Evolutionary conservation across 2,329 filamentous ascomycete genomes (phyloP).

Genomic region (Colletotrichum cordylinicola): DNA sequence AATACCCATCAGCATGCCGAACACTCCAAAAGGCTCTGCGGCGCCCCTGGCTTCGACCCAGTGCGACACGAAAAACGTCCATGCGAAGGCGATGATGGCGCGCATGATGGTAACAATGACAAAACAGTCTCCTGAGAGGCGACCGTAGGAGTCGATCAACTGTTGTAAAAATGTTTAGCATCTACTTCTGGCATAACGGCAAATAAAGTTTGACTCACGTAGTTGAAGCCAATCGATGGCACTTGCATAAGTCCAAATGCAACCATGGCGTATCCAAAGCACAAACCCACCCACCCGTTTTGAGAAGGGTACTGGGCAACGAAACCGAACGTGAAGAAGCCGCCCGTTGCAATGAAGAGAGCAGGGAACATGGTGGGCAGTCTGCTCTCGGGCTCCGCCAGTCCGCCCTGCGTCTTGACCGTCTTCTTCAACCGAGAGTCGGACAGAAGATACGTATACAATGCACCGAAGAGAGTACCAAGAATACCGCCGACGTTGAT

Average conservation of each 20-base stretch:
- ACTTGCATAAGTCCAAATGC: slow-evolving; percentile 42
- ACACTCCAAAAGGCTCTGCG: slow-evolving; percentile 57
- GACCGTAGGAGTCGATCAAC: slow-evolving; percentile 56
- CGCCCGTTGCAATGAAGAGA: slow-evolving; percentile 33
- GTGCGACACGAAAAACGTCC: slow-evolving; percentile 57
- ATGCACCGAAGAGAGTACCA: slow-evolving; percentile 32
- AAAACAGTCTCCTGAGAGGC: slow-evolving; percentile 56
- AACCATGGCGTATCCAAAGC: slow-evolving; percentile 40
- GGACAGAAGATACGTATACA: slow-evolving; percentile 31
- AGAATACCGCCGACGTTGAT: slow-evolving; percentile 39
- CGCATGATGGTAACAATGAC: slow-evolving; percentile 56
- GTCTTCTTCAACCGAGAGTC: slow-evolving; percentile 28
- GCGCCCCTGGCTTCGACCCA: slow-evolving; percentile 50
- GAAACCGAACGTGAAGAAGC: slow-evolving; percentile 41
- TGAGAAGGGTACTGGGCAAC: slow-evolving; percentile 36
- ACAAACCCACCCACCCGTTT: slow-evolving; percentile 38
- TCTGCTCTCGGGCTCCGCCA: slow-evolving; percentile 38
- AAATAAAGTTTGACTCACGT: slow-evolving; percentile 31
- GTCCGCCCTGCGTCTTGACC: slow-evolving; percentile 29
- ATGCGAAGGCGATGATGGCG: slow-evolving; percentile 56
- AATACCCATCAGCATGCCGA: slow-evolving; percentile 55
- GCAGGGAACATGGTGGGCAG: slow-evolving; percentile 35
- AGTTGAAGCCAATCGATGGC: slow-evolving; percentile 43
- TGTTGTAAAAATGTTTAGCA: slow-evolving; percentile 23
- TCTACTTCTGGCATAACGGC: neutral